Evolutionary conservation across 2,329 filamentous ascomycete genomes (phyloP).

Genomic region (Penicillium sp.): DNA sequence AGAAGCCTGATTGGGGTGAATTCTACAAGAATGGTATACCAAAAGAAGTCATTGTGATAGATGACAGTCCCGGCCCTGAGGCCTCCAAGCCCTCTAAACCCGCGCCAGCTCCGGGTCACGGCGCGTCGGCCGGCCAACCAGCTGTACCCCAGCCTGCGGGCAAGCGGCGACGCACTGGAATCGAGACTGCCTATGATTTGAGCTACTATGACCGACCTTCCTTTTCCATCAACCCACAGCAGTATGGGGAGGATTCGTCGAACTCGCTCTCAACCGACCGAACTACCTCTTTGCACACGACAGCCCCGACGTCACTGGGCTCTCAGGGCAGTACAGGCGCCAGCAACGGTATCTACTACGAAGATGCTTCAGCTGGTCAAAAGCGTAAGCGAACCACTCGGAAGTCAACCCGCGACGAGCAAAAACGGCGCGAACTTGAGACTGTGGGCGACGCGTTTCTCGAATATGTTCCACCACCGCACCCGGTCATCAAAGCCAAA

Average conservation of each 20-base stretch:
- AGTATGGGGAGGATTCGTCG: slow-evolving; percentile 64
- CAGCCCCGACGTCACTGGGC: slow-evolving; percentile 81
- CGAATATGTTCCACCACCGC: slow-evolving; percentile 81
- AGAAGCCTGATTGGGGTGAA: slow-evolving; percentile 72
- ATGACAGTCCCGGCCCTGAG: slow-evolving; percentile 61
- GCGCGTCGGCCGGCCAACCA: slow-evolving; percentile 28
- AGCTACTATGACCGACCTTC: slow-evolving; percentile 70
- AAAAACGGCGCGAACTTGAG: slow-evolving; percentile 74
- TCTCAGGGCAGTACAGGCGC: slow-evolving; percentile 57
- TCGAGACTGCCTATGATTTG: slow-evolving; percentile 64
- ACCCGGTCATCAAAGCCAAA: slow-evolving; percentile 85
- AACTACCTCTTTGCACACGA: slow-evolving; percentile 81
- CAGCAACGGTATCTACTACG: slow-evolving; percentile 62
- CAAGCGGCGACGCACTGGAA: slow-evolving; percentile 73
- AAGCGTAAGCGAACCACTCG: slow-evolving; percentile 84
- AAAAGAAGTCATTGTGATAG: slow-evolving; percentile 81
- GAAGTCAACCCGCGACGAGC: slow-evolving; percentile 78
- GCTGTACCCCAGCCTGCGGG: slow-evolving; percentile 46
- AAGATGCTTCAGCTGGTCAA: slow-evolving; percentile 70
- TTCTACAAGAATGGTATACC: slow-evolving; percentile 84
- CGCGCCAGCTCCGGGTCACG: slow-evolving; percentile 16
- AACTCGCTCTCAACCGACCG: slow-evolving; percentile 80
- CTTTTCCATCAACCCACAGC: slow-evolving; percentile 73
- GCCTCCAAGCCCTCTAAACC: slow-evolving; percentile 22
- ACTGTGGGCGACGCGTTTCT: slow-evolving; percentile 68